Evolutionary conservation across 306 rosid genomes (phyloP).

Genomic region (Alnus glutinosa): DNA sequence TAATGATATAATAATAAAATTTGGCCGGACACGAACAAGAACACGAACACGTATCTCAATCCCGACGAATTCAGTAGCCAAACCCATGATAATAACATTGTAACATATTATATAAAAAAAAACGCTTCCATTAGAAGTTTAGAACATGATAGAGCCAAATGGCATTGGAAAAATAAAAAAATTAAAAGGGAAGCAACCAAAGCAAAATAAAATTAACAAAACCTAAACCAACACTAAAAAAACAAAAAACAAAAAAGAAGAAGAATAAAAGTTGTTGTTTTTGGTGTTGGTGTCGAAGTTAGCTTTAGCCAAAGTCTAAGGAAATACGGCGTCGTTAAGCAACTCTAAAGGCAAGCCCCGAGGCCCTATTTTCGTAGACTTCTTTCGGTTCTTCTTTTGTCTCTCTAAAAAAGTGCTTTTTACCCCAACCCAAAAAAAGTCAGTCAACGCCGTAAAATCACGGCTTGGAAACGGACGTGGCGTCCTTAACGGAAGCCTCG

Average conservation of each 20-base stretch:
- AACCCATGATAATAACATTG: conserved; percentile 5
- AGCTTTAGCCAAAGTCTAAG: conserved; percentile 46
- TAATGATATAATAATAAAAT: no score
- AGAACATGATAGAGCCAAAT: conserved; percentile 18
- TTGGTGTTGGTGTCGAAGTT: conserved; percentile 21
- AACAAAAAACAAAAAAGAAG: background rate
- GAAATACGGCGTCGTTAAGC: conserved; percentile 69
- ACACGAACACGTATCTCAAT: no score
- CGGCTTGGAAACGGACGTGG: conserved; percentile 73
- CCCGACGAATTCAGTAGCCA: background rate
- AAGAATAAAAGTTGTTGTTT: no score
- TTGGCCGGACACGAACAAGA: no score
- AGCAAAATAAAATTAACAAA: background rate
- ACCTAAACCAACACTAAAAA: background rate
- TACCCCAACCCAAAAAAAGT: background rate
- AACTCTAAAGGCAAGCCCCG: background rate
- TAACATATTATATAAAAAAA: conserved; percentile 13
- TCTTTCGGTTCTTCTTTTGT: background rate
- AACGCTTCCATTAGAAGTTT: conserved; percentile 8
- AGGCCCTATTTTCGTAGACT: conserved; percentile 56
- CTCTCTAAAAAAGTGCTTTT: background rate
- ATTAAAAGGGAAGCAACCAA: background rate
- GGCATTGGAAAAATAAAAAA: background rate
- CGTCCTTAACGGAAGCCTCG: conserved; percentile 61
- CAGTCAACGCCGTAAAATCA: conserved; percentile 41